Base-by-base conservation (phyloP, 495 filamentous ascomycete genomes). In the Emericellopsis terricola region DNA sequence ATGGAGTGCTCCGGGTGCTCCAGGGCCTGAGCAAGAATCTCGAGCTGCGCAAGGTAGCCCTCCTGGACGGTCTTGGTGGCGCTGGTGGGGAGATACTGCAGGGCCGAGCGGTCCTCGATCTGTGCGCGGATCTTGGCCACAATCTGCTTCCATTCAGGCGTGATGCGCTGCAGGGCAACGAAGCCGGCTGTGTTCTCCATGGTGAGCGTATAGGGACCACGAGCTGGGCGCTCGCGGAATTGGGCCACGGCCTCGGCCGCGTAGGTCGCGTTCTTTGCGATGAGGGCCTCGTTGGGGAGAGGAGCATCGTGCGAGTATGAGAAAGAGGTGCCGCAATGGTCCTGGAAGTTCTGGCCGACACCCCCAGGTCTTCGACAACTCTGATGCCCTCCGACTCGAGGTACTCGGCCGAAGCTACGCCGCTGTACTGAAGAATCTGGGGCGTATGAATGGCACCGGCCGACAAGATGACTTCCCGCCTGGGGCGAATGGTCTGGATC, bases 201-300 rank as follows among this genome's bases (percentile, higher is more conserved):
- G 17, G 39, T 39, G 0, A 51, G 29, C 0, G 48, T 51, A 39
- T 44, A 51, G 1, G 48, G 45, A 10, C 48, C 48, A 9, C 33
- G 36, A 6, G 45, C 48, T 1, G 48, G 45, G 7, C 19, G 34
- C 21, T 48, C 28, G 33, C 41, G 24, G 32, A 45, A 48, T 5
- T 15, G 38, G 8, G 39, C 38, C 1, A 24, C 38, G 13, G 48
- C 38, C 3, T 46, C 37, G 19, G 40, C 45, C 8, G 38, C 33
- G 38, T 40, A 51, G 19, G 41, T 36, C 5, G 41, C 20, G 33
- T 48, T 36, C 29, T 17, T 11, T 37, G n/a, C n/a, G n/a, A 51
- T 44, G 8, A 38, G 31, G 1, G 34, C 20, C 18, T 23, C 17
- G 21, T 14, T 26, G 4, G 32, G 19, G 18, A 5, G 5, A n/a